Base-by-base conservation (phyloP, 2,329 filamentous ascomycete species). In the Scedosporium aurantiacum region DNA sequence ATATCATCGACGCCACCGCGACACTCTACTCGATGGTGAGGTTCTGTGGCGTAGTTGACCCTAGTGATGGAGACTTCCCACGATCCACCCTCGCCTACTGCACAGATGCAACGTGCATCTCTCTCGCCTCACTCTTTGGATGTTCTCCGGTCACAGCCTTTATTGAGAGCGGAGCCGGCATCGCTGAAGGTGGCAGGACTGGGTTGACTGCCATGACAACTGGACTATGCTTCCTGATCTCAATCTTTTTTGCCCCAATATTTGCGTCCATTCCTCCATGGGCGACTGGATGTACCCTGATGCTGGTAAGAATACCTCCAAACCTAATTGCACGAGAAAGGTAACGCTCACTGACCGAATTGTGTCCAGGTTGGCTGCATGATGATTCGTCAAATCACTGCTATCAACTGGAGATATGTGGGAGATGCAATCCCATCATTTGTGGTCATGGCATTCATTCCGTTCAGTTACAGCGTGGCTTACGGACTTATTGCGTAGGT, bases 11-110 rank as follows among this genome's bases (percentile, higher is more conserved):
- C 72, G 87, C 85, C 66, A 96, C 91, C 0, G 91, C 90, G 67
- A 95, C 90, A 1, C 77, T 95, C 63, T 96, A 95, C 75, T 89
- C 89, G 21, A 95, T 96, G 90, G 91, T 91, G 18, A 86, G 87
- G 32, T 94, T 93, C 72, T 87, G 87, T 66, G 85, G 89, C 54
- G 83, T 89, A 61, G 87, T 95, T 69, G 89, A 96, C 66, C 87
- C 90, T 67, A 81, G 84, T 58, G 94, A 90, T 0, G 87, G 91
- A 69, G 91, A 96, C 70, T 96, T 96, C 64, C 90, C 95, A 72
- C 89, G 90, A 62, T 92, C 88, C 16, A 87, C 90, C 1, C 77
- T 91, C 21, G 91, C 91, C 18, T 96, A 95, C 73, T 83, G 89
- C 73, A 87, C 94, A 25, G 91, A 96, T 68, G 90, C 91, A 0